Percentiles rank a stretch among this genome's conserved stretches.
These are phyloP conservation scores for Sugiyamaella japonica DNA, from an alignment of 1,139 yeast genomes.

Conservation along the genomic window DNA sequence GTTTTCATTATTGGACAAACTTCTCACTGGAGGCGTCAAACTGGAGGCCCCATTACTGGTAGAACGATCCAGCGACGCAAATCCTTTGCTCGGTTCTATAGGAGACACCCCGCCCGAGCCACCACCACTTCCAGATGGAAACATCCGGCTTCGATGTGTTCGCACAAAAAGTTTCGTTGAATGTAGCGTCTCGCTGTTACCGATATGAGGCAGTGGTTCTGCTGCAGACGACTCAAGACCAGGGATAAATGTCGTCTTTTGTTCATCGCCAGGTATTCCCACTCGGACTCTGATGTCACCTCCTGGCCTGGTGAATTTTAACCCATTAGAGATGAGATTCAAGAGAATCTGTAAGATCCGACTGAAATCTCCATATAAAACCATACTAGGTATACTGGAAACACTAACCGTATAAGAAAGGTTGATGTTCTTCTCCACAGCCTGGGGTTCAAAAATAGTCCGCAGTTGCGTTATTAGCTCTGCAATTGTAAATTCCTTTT, in stretches of 20 bases:
- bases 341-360: slow-evolving; percentile 83
- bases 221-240: neutral
- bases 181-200: neutral
- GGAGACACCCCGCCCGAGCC: slow-evolving; percentile 14
- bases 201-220: neutral
- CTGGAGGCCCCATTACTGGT: slow-evolving; percentile 4
- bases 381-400: slow-evolving; percentile 40
- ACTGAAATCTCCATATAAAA: slow-evolving; percentile 80
- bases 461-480: slow-evolving; percentile 76
- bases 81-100: slow-evolving; percentile 8
- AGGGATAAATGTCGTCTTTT: slow-evolving; percentile 1
- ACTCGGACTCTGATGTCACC: slow-evolving; percentile 67
- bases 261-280: slow-evolving; percentile 7
- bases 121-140: slow-evolving; percentile 8
- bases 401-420: slow-evolving; percentile 42
- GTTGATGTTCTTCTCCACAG: slow-evolving; percentile 31
- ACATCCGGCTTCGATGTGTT: slow-evolving; percentile 13
- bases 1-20: neutral
- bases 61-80: slow-evolving; percentile 2
- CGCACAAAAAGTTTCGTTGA: slow-evolving; percentile 6
- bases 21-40: slow-evolving; percentile 2
- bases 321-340: slow-evolving; percentile 82
- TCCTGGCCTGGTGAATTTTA: slow-evolving; percentile 84
- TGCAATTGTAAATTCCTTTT: slow-evolving; percentile 66
- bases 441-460: slow-evolving; percentile 59